Evolutionary conservation across 2,329 filamentous ascomycete genomes (phyloP).

Genomic region (Seiridium cupressi): DNA sequence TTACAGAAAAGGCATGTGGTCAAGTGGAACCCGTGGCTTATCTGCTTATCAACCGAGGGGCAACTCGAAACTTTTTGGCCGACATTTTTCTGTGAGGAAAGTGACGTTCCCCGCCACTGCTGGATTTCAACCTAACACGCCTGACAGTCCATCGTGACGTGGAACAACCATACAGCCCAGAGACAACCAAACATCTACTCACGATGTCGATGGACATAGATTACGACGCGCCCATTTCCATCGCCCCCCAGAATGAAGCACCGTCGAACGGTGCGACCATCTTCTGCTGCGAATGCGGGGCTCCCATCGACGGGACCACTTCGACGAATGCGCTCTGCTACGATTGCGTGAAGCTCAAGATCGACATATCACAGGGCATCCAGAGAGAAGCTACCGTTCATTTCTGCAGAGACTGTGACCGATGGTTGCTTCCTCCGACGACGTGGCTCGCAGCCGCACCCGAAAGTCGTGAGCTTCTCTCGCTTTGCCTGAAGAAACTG

Average conservation of each 20-base stretch:
- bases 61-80: conserved; percentile 5
- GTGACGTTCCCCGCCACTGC: conserved; percentile 3
- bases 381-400: conserved; percentile 87
- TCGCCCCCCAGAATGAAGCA: conserved; percentile 3
- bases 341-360: conserved; percentile 91
- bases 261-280: conserved; percentile 48
- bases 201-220: conserved; percentile 7
- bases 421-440: conserved; percentile 83
- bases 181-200: neutral
- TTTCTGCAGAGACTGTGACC: conserved; percentile 91
- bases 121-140: neutral
- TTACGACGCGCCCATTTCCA: conserved; percentile 5
- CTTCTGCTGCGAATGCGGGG: conserved; percentile 96
- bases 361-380: conserved; percentile 90
- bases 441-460: conserved; percentile 83
- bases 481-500: conserved; percentile 86
- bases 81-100: neutral
- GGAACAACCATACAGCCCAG: neutral
- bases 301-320: conserved; percentile 88
- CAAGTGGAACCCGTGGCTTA: neutral
- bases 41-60: conserved; percentile 8
- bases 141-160: no score
- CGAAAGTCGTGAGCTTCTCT: conserved; percentile 90
- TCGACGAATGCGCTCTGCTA: conserved; percentile 86
- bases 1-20: no score